Percentiles rank a stretch among this genome's conserved stretches.
These are phyloP conservation scores for Phytophthora foliorum DNA, from an alignment of 352 stramenopile species.

Conservation along the genomic window DNA sequence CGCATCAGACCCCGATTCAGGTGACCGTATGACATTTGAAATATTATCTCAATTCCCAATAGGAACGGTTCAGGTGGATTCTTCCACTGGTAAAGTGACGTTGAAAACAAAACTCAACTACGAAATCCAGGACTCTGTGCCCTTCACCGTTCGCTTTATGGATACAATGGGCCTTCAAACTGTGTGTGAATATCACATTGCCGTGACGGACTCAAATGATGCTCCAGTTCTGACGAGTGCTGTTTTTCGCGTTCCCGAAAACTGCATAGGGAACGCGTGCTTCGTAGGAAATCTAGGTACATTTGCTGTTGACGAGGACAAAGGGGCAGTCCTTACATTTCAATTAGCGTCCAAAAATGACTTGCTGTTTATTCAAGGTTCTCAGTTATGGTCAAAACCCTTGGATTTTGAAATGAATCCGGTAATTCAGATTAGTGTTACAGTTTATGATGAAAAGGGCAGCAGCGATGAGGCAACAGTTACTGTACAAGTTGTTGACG, in stretches of 20 bases:
- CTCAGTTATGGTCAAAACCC: conserved; percentile 21
- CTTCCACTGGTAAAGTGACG: conserved; percentile 28
- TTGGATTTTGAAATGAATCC: conserved; percentile 30
- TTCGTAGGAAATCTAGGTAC: conserved; percentile 48
- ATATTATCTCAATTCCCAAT: conserved; percentile 18
- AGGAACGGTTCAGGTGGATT: conserved; percentile 17
- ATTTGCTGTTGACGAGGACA: conserved; percentile 62
- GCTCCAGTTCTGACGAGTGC: conserved; percentile 43
- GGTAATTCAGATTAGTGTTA: conserved; percentile 36
- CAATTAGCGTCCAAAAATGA: conserved; percentile 16
- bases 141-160: conserved; percentile 53
- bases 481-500: conserved; percentile 36
- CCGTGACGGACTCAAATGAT: conserved; percentile 59
- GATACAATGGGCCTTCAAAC: conserved; percentile 49
- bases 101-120: conserved; percentile 47
- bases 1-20: conserved; percentile 22
- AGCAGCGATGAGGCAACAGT: conserved; percentile 27
- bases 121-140: conserved; percentile 47
- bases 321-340: conserved; percentile 44
- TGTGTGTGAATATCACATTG: conserved; percentile 55
- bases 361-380: conserved; percentile 23
- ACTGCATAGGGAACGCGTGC: conserved; percentile 53
- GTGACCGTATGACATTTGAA: conserved; percentile 19
- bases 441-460: conserved; percentile 33
- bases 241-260: conserved; percentile 60